phyloP scores from a whole-genome alignment of 257 asterid genomes.

The Salvia splendens region DNA sequence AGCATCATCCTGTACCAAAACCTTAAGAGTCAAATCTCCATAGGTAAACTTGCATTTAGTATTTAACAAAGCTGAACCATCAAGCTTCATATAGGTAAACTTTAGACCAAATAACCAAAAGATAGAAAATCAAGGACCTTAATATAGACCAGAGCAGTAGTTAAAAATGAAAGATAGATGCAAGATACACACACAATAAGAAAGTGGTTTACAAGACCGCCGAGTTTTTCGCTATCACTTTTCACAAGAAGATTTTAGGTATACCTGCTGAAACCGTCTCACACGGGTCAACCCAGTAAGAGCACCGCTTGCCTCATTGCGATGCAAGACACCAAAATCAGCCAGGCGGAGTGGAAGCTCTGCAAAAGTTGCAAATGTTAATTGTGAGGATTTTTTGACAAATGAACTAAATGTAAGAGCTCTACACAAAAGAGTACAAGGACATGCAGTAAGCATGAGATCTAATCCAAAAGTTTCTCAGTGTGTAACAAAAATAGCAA shows the following conservation, averaged over 20 bases:
- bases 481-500: slow-evolving; percentile 1
- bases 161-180: slow-evolving; percentile 12
- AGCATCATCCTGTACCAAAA: slow-evolving; percentile 88
- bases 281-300: slow-evolving; percentile 97
- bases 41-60: slow-evolving; percentile 1
- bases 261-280: slow-evolving; percentile 98
- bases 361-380: slow-evolving; percentile 39
- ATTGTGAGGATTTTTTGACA: neutral
- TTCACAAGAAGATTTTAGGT: neutral
- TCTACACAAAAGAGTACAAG: neutral
- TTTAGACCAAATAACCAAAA: neutral
- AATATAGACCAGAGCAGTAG: neutral
- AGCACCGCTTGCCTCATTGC: slow-evolving; percentile 99
- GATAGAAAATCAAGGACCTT: neutral
- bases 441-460: slow-evolving; percentile 4
- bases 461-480: neutral
- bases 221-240: slow-evolving; percentile 17
- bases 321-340: slow-evolving; percentile 96
- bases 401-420: neutral
- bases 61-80: neutral
- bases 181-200: slow-evolving; percentile 3
- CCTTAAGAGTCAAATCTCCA: slow-evolving; percentile 29
- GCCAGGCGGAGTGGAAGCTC: slow-evolving; percentile 55
- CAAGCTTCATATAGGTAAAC: slow-evolving; percentile 4
- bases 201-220: neutral